Percentiles rank a stretch among this genome's conserved stretches.
Conservation (phyloP, 805 yeast genomes). For the Zygosaccharomyces bailii region DNA sequence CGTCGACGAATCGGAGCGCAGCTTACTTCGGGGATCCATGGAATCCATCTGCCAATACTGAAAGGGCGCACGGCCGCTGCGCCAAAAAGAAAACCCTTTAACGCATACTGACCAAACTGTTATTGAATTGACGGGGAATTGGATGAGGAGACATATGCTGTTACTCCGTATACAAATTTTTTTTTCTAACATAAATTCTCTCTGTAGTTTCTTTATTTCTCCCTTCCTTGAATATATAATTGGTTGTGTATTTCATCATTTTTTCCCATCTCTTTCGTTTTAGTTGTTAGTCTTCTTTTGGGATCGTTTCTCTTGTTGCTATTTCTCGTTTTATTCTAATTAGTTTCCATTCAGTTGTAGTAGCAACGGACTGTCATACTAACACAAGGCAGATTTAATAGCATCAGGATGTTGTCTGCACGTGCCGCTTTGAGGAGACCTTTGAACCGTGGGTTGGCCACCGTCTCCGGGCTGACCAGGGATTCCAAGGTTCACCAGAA, state of each 20-base stretch:
- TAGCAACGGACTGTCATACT: neutral
- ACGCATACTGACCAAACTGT: neutral
- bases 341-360: neutral
- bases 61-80: constrained; percentile 2
- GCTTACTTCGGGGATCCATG: constrained; percentile 1
- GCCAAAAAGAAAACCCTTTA: neutral
- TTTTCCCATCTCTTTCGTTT: neutral
- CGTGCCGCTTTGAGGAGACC: constrained; percentile 28
- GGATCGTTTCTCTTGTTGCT: too few relatives aligned
- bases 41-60: neutral
- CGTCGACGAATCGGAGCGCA: neutral
- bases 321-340: too few relatives aligned
- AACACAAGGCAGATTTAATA: constrained; percentile 1
- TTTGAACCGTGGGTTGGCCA: constrained; percentile 40
- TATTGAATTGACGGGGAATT: neutral
- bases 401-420: constrained; percentile 34
- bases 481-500: constrained; percentile 80
- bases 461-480: constrained; percentile 43
- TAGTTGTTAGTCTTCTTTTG: too few relatives aligned
- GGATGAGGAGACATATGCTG: neutral
- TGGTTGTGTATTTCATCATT: neutral
- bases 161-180: neutral
- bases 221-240: neutral
- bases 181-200: neutral
- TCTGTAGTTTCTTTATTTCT: neutral